phyloP scores from a whole-genome alignment of 2,329 filamentous ascomycete species.

The Colletotrichum sp. region DNA sequence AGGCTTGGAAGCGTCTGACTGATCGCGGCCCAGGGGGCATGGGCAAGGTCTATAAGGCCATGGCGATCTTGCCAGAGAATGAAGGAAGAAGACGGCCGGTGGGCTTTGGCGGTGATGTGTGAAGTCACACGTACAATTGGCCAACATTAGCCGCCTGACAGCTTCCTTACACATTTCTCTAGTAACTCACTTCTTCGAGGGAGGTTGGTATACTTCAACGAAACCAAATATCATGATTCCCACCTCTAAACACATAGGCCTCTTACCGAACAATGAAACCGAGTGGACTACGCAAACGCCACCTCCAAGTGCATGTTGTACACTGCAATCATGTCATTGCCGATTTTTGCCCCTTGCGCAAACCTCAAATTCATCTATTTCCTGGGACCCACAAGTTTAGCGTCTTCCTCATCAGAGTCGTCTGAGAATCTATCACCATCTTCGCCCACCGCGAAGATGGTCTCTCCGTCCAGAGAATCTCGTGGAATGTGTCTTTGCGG shows the following conservation, averaged over 20 bases:
- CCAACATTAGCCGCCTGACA: not conserved
- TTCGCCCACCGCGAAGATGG: constrained; percentile 93
- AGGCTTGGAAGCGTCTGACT: constrained; percentile 82
- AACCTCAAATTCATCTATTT: constrained; percentile 34
- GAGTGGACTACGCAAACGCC: constrained; percentile 6
- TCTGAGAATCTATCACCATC: constrained; percentile 83
- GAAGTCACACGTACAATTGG: not conserved
- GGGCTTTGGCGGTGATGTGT: constrained; percentile 83
- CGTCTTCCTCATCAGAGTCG: constrained; percentile 69
- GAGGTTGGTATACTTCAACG: not conserved
- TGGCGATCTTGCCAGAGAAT: constrained; percentile 88
- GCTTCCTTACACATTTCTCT: not conserved
- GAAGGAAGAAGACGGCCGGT: constrained; percentile 77
- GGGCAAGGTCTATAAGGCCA: constrained; percentile 92
- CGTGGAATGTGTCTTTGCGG: constrained; percentile 45
- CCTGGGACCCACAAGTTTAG: constrained; percentile 55
- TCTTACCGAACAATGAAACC: not conserved
- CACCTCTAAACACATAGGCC: not conserved
- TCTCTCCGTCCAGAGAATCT: constrained; percentile 80
- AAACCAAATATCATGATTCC: not conserved
- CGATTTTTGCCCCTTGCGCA: not conserved
- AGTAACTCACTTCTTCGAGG: not conserved
- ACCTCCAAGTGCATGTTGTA: constrained; percentile 1
- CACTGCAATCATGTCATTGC: constrained; percentile 17
- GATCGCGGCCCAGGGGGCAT: constrained; percentile 84